Conservation (phyloP, 2,329 filamentous ascomycete species). For the Stemphylium vesicarium region DNA sequence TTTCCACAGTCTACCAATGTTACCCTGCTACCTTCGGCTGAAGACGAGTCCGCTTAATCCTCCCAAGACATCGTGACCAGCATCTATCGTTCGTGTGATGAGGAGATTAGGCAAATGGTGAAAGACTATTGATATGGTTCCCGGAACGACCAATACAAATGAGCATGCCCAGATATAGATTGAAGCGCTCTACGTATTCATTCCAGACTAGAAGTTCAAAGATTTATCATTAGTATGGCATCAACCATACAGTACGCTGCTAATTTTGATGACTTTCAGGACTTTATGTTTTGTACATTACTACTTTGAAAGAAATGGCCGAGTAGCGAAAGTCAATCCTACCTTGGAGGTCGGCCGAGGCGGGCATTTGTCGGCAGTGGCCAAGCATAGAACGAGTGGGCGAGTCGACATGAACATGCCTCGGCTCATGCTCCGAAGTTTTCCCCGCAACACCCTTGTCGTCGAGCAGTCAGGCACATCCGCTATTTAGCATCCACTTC, state of each 20-base stretch:
- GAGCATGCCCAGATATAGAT: no score
- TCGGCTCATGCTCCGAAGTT: slow-evolving; percentile 21
- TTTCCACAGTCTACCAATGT: slow-evolving; percentile 3
- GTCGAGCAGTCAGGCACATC: slow-evolving; percentile 15
- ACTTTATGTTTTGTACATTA: no score
- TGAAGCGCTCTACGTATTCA: no score
- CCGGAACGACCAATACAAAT: no score
- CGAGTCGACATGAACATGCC: slow-evolving; percentile 25
- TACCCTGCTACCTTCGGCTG: neutral
- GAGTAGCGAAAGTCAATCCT: neutral
- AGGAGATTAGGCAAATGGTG: neutral
- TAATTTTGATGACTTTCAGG: no score
- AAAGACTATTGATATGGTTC: no score
- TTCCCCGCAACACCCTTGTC: slow-evolving; percentile 29
- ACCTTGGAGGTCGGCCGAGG: neutral
- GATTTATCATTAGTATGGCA: no score
- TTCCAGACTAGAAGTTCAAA: no score
- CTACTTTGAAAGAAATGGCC: neutral
- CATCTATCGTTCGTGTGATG: neutral
- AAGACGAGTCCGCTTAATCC: neutral
- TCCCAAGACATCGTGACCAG: neutral
- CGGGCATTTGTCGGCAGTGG: neutral
- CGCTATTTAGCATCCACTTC: slow-evolving; percentile 36
- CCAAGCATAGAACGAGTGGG: neutral
- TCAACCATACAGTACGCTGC: no score